Evolutionary conservation across 208 protist genomes (phyloP).

Genomic region (Trypanosoma brucei): DNA sequence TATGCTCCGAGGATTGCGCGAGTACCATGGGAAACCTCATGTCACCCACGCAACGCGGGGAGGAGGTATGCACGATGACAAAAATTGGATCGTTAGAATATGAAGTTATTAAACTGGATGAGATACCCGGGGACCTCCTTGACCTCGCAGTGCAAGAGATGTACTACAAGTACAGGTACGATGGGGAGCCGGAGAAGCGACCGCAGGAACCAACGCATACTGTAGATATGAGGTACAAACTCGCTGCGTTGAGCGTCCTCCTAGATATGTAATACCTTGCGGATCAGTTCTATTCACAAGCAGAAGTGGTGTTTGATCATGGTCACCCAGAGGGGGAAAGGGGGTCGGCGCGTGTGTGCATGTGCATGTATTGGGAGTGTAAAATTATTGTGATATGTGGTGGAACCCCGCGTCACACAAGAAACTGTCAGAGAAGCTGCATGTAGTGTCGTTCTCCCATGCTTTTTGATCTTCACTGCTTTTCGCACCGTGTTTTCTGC

Average conservation of each 20-base stretch:
- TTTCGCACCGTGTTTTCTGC: no score
- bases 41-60: neutral
- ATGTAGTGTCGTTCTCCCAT: neutral
- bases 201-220: conserved; percentile 14
- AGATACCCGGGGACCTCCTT: conserved; percentile 36
- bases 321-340: no score
- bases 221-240: conserved; percentile 18
- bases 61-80: neutral
- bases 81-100: conserved; percentile 28
- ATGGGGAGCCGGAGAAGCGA: conserved; percentile 58
- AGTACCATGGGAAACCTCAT: neutral
- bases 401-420: neutral
- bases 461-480: neutral
- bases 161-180: conserved; percentile 66
- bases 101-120: conserved; percentile 44
- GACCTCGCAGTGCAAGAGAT: conserved; percentile 50
- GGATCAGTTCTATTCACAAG: no score
- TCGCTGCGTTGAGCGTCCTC: conserved; percentile 46
- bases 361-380: no score
- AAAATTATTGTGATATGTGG: no score
- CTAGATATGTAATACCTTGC: conserved; percentile 31
- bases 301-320: no score
- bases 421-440: neutral
- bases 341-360: no score
- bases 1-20: neutral